Base-by-base conservation (phyloP, 1,139 yeast genomes). In the Blastobotrys illinoisensis region DNA sequence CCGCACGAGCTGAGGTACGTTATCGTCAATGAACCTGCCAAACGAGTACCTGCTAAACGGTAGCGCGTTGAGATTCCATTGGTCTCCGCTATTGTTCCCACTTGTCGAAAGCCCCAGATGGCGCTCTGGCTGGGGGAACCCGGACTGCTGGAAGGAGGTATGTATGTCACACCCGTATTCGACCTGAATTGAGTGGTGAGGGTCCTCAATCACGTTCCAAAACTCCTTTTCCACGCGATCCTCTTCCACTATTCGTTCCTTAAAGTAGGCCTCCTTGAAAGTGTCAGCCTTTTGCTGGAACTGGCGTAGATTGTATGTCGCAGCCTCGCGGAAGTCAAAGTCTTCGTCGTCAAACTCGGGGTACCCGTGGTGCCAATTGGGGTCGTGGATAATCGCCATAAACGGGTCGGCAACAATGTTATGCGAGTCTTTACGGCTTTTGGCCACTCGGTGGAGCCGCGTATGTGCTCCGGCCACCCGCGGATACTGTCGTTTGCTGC, bases 11-110 rank as follows among this genome's bases (percentile, higher is more conserved):
- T 71, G 68, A 9, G 74, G 65, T 7, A 78, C 72, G 49, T 70
- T 71, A 44, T 77, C 75, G 50, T 75, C 72, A 23, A 78, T 63
- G 58, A 67, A 70, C 45, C 75, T 68, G 21, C 76, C 62, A 19
- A 84, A 62, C 0, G 89, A 82, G 26, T 79, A 73, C 9, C 82
- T 80, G 48, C 76, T 69, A 3, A 79, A 66, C 0, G 95, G 83
- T 2, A 88, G 54, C 59, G 83, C 83, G 59, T 83, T 81, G 50
- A 86, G 69, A 63, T 86, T 86, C 93, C 96, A 88, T 0, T 86
- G 83, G 58, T 75, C 72, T 9, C 74, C 54, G 0, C 69, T 56
- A n/a, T n/a, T n/a, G 16, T 51, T 63, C 60, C 0, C 65, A 60
- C 14, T 59, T 58, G 26, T 63, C 59, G 0, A 52, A 7, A 32